Evolutionary conservation across 129 eudicot genomes (phyloP).

Genomic region (sunflower (Helianthus annuus)): HanXRQr2.0-SUNRISE NC_035436.2:174315783-174316282

Average conservation of each 20-base stretch:
- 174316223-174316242: neutral
- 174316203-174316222: neutral
- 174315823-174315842: neutral
- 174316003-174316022: constrained; percentile 40
- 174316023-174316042: constrained; percentile 36
- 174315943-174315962: constrained; percentile 76
- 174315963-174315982: constrained; percentile 69
- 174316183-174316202: neutral
- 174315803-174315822: neutral
- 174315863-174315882: constrained; percentile 58
- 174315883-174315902: constrained; percentile 80
- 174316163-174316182: neutral
- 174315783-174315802: neutral
- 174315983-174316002: constrained; percentile 83
- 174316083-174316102: neutral
- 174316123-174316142: neutral
- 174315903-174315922: constrained; percentile 74
- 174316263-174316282: constrained; percentile 44
- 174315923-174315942: constrained; percentile 56
- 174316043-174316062: neutral
- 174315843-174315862: neutral
- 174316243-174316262: neutral
- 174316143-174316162: neutral
- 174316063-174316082: constrained; percentile 2
- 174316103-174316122: neutral